phyloP scores from a whole-genome alignment of 768 basidiomycete genomes.

The Leccinum broughii region DNA sequence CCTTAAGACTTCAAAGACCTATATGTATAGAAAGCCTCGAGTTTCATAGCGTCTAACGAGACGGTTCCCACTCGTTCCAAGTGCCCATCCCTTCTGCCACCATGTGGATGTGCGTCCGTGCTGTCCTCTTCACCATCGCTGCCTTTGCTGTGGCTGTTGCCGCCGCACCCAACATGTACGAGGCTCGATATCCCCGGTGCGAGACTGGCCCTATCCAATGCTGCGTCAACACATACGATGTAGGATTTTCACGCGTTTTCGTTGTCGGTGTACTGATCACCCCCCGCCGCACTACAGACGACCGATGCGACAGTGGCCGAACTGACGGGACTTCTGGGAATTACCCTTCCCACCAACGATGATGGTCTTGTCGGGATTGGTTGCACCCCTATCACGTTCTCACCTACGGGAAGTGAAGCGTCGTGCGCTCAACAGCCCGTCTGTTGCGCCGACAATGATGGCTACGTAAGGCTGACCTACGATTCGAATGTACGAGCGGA shows the following conservation, averaged over 20 bases:
- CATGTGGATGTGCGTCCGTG: slow-evolving; percentile 11
- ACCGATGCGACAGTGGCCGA: background rate
- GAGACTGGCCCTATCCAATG: slow-evolving; percentile 15
- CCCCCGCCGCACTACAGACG: background rate
- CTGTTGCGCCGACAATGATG: slow-evolving; percentile 17
- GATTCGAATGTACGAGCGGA: background rate
- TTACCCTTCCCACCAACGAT: background rate
- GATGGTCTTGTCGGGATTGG: slow-evolving; percentile 4
- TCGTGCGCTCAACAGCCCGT: slow-evolving; percentile 16
- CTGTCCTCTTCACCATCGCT: slow-evolving; percentile 10
- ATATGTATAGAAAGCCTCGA: slow-evolving; percentile 16
- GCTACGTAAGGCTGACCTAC: slow-evolving; percentile 5
- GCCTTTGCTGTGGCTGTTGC: slow-evolving; percentile 9
- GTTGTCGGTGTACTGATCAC: background rate
- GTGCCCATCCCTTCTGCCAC: background rate
- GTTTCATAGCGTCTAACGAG: background rate
- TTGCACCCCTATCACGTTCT: slow-evolving; percentile 4
- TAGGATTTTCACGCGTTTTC: background rate
- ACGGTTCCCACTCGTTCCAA: background rate
- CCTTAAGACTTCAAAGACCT: background rate
- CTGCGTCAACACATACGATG: slow-evolving; percentile 6
- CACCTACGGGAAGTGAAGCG: background rate
- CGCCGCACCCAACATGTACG: slow-evolving; percentile 10
- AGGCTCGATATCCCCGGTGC: slow-evolving; percentile 8
- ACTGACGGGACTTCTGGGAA: slow-evolving; percentile 2